phyloP scores from a whole-genome alignment of 2,329 filamentous ascomycete genomes.

The Aspergillus transmontanensis region DNA sequence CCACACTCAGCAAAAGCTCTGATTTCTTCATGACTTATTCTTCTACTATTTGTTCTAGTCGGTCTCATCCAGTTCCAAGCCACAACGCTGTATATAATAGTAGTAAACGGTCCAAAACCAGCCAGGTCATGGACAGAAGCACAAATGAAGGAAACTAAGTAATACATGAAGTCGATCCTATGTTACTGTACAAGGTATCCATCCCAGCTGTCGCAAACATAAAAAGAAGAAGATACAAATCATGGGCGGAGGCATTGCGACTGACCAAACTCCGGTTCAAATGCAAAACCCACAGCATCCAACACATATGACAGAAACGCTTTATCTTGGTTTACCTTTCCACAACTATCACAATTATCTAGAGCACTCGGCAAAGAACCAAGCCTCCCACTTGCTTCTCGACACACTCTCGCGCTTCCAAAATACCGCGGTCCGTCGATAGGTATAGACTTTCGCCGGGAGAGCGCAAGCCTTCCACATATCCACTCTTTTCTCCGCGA shows the following conservation, averaged over 20 bases:
- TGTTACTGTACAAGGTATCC: conserved; percentile 43
- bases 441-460: conserved; percentile 84
- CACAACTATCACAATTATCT: conserved; percentile 1
- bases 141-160: conserved; percentile 18
- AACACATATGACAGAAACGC: conserved; percentile 19
- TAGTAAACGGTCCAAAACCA: not conserved
- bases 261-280: conserved; percentile 42
- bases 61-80: not conserved
- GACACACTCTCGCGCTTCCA: conserved; percentile 82
- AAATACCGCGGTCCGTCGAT: conserved; percentile 72
- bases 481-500: conserved; percentile 66
- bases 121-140: conserved; percentile 13
- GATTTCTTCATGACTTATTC: not conserved
- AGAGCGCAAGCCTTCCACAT: conserved; percentile 70
- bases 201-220: conserved; percentile 36
- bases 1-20: not conserved
- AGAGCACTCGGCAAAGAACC: conserved; percentile 69
- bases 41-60: not conserved
- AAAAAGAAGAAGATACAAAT: conserved; percentile 21
- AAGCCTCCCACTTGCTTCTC: conserved; percentile 79
- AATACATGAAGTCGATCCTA: conserved; percentile 29
- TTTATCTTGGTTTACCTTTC: conserved; percentile 12
- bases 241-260: conserved; percentile 36
- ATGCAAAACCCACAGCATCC: conserved; percentile 35
- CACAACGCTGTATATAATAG: not conserved